Evolutionary conservation across 345 rosid species (phyloP).

Genomic region (Rubroshorea leprosula): DNA sequence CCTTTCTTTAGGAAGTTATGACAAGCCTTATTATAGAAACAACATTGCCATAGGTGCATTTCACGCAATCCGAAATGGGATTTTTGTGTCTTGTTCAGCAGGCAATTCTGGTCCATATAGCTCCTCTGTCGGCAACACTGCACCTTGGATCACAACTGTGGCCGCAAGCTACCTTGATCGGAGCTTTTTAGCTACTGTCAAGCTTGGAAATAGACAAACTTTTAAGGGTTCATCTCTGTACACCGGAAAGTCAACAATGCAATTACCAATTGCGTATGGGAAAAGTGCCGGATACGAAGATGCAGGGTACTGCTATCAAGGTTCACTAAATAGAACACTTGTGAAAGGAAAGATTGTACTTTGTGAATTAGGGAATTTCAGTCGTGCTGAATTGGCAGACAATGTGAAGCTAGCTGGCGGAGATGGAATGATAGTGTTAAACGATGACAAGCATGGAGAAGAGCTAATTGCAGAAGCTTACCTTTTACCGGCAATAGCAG

Average conservation of each 20-base stretch:
- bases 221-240: slow-evolving; percentile 18
- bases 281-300: neutral
- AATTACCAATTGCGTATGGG: slow-evolving; percentile 5
- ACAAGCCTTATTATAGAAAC: slow-evolving; percentile 14
- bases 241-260: slow-evolving; percentile 24
- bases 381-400: slow-evolving; percentile 23
- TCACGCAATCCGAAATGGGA: slow-evolving; percentile 24
- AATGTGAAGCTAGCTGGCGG: slow-evolving; percentile 54
- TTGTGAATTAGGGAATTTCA: slow-evolving; percentile 23
- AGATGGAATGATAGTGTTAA: slow-evolving; percentile 60
- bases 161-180: slow-evolving; percentile 33
- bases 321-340: slow-evolving; percentile 24
- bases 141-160: slow-evolving; percentile 30
- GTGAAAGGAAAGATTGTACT: slow-evolving; percentile 41
- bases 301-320: slow-evolving; percentile 9
- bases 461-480: slow-evolving; percentile 63
- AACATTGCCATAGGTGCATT: slow-evolving; percentile 25
- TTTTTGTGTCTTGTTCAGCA: slow-evolving; percentile 25
- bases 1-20: slow-evolving; percentile 16
- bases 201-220: slow-evolving; percentile 24
- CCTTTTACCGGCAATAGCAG: slow-evolving; percentile 45
- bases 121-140: slow-evolving; percentile 18
- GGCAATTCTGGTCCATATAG: slow-evolving; percentile 20
- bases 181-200: slow-evolving; percentile 19
- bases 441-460: slow-evolving; percentile 44